Base-by-base conservation (phyloP, 768 basidiomycete species). In the Amanita exitialis region DNA sequence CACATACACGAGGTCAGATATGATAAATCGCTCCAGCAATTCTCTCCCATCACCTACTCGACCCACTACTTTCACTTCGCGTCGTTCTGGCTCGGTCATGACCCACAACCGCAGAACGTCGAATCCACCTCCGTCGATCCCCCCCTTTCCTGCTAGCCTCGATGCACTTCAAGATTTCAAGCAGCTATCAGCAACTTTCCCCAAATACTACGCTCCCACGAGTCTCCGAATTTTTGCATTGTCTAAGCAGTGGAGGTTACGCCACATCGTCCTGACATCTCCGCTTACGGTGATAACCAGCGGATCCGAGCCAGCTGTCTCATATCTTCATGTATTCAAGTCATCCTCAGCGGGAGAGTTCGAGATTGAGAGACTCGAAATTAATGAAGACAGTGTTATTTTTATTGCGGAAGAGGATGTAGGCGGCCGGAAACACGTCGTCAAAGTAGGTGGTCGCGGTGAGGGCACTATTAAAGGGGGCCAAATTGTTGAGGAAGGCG, bases 271-370 rank as follows among this genome's bases (percentile, higher is more conserved):
- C 32, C 70, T 89, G 42, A 75, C 80, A 0, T 67, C 76, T 15
- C 74, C 76, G 8, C 62, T 66, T 1, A 58, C 68, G 1, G 62
- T 71, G 20, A 61, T 72, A 53, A 66, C 70, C 12, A 57, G 61
- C 51, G 62, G 61, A 44, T 62, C 68, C 23, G 62, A 61, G 6
- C 72, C 74, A 12, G 64, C 70, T 12, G 69, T 69, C 20, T 80
- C 76, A 13, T 80, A 86, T 59, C 68, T 90, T 27, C 88, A 90
- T 61, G 62, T 90, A 34, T 90, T 90, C 71, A 87, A 88, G 62
- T 70, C 75, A 7, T 56, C 73, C 3, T 66, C 67, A 9, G 63
- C 71, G 8, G 80, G 82, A 16, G 85, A 86, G 55, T 76, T 68
- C 46, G 88, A 90, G 63, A 54, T 88, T 5, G 86, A 90, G 63